A percentile compares a stretch with the other conserved stretches of the same genome.
Evolutionary conservation across 140 eudicot genomes (phyloP).

Genomic region (Cichorium intybus): DNA sequence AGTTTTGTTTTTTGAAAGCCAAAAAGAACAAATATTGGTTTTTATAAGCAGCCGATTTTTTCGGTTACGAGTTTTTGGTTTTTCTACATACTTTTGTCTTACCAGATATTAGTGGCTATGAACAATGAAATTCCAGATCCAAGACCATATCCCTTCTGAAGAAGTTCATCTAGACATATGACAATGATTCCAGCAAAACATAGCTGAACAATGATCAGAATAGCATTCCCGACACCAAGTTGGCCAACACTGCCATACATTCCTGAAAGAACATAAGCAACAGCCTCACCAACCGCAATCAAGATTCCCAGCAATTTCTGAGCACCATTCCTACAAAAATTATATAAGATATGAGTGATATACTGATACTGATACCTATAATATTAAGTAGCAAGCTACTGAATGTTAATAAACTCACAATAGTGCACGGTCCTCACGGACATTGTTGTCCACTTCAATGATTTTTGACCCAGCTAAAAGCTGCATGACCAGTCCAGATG

Average conservation of each 20-base stretch:
- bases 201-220: constrained; percentile 68
- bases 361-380: too few relatives aligned
- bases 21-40: too few relatives aligned
- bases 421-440: constrained; percentile 88
- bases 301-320: constrained; percentile 80
- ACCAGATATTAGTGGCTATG: constrained; percentile 94
- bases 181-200: constrained; percentile 91
- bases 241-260: constrained; percentile 89
- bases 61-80: too few relatives aligned
- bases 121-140: constrained; percentile 91
- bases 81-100: constrained; percentile 19
- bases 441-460: constrained; percentile 82
- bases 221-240: constrained; percentile 86
- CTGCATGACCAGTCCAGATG: constrained; percentile 83
- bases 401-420: constrained; percentile 38
- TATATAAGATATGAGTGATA: too few relatives aligned
- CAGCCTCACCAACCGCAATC: constrained; percentile 87
- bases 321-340: constrained; percentile 63
- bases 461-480: constrained; percentile 79
- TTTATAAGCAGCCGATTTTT: too few relatives aligned
- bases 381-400: too few relatives aligned
- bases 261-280: constrained; percentile 84
- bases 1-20: too few relatives aligned
- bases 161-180: constrained; percentile 87
- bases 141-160: constrained; percentile 90